Base-by-base conservation (phyloP, 805 yeast species). In the Myxozyma neotropica region DNA sequence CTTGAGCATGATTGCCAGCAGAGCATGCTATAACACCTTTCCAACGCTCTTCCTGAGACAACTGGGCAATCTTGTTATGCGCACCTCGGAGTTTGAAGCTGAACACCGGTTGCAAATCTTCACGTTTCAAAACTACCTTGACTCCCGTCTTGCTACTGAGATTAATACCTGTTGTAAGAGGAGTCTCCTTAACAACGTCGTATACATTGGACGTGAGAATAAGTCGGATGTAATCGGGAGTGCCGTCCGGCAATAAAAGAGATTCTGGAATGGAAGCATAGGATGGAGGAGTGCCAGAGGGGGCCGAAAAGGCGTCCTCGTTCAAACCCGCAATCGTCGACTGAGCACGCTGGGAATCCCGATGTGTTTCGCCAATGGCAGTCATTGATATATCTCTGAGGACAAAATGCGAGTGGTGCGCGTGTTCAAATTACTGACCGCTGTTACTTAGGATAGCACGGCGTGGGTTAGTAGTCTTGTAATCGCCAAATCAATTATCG, bases 1-100 rank as follows among this genome's bases (percentile, higher is more conserved):
- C 99, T 73, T 94, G 99, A 1, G 99, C 99, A 69, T 94, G 99
- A 74, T 94, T 94, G 36, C 99, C 99, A 3, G 99, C 99, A 31
- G 97, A 90, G 70, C 98, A 94, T 0, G 98, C 97, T 71, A 95
- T 88, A 56, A 94, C 97, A 68, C 99, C 99, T 50, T 81, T 79
- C 72, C 89, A 68, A 64, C 86, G 81, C 67, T 85, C 78, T 47
- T 81, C 83, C 21, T 76, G 71, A 15, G 78, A 70, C 51, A 94
- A 75, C 69, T 93, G 89, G 36, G 98, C 95, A 68, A 94, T 88
- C 96, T 90, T 91, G 73, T 94, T 94, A 75, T 92, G 90, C 17
- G 99, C 99, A 59, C 99, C 99, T 73, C 99, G 86, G 61, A 94
- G 80, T 75, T 94, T 94, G 82, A 94, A 94, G 46, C 96, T 87